Conservation (phyloP, 2,329 filamentous ascomycete genomes). For the Cucurbitaria berberidis region DNA sequence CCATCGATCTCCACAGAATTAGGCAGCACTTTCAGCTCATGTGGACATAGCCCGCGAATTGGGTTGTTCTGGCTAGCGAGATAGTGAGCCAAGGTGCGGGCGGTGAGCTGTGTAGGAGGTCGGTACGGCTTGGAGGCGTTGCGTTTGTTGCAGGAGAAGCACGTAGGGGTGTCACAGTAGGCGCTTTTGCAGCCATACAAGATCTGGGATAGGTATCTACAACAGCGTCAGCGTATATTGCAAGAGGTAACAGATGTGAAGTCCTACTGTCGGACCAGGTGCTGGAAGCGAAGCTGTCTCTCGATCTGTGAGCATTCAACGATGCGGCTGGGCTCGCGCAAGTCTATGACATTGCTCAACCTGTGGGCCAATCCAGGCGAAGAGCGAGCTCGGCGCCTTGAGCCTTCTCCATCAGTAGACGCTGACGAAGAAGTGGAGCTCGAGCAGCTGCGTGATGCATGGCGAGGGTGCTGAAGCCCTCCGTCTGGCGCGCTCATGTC, state of each 20-base stretch:
- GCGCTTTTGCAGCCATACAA: slow-evolving; percentile 76
- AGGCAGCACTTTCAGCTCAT: slow-evolving; percentile 47
- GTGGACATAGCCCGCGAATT: slow-evolving; percentile 70
- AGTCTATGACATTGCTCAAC: slow-evolving; percentile 22
- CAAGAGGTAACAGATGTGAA: slow-evolving; percentile 6
- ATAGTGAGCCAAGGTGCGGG: slow-evolving; percentile 79
- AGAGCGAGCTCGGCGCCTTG: not conserved
- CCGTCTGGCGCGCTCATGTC: slow-evolving; percentile 31
- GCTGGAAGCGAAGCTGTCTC: slow-evolving; percentile 40
- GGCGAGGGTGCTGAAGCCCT: slow-evolving; percentile 16
- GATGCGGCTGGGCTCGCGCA: slow-evolving; percentile 35
- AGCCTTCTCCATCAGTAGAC: not conserved
- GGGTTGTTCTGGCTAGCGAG: slow-evolving; percentile 82
- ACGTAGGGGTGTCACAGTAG: slow-evolving; percentile 76
- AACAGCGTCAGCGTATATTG: slow-evolving; percentile 1
- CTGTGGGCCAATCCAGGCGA: not conserved
- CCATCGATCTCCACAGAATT: slow-evolving; percentile 31
- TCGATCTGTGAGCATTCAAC: slow-evolving; percentile 38
- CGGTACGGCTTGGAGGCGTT: slow-evolving; percentile 72
- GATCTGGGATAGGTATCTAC: slow-evolving; percentile 80
- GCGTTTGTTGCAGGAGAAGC: slow-evolving; percentile 77
- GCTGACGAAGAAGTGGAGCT: not conserved
- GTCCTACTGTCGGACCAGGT: slow-evolving; percentile 39
- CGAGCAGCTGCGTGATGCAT: slow-evolving; percentile 2
- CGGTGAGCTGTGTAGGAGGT: slow-evolving; percentile 80